Evolutionary conservation across 2,329 filamentous ascomycete genomes (phyloP).

Genomic region (Pochonia chlamydosporia): DNA sequence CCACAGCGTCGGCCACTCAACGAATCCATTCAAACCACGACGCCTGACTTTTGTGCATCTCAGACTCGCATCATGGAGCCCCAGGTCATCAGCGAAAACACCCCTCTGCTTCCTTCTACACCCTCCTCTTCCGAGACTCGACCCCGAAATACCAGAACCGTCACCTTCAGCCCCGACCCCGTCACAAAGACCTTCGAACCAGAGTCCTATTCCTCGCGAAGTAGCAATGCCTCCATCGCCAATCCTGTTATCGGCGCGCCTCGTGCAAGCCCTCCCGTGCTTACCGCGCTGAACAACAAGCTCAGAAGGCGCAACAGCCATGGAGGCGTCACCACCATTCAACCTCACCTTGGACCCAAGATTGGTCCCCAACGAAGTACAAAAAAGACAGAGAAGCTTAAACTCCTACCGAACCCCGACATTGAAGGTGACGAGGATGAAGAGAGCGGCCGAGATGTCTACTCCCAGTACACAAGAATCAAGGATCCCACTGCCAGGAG

Average conservation of each 20-base stretch:
- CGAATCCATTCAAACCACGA: background rate
- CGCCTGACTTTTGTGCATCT: background rate
- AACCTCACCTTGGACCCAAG: slow-evolving; percentile 49
- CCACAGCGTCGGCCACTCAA: background rate
- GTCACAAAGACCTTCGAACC: slow-evolving; percentile 56
- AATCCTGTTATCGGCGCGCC: slow-evolving; percentile 23
- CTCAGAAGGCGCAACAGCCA: slow-evolving; percentile 81
- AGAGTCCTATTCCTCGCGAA: slow-evolving; percentile 26
- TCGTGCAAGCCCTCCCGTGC: slow-evolving; percentile 47
- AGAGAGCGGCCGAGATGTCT: slow-evolving; percentile 90
- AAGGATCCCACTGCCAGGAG: slow-evolving; percentile 91
- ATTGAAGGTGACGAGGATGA: slow-evolving; percentile 74
- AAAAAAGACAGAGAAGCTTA: slow-evolving; percentile 93
- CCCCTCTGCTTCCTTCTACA: slow-evolving; percentile 24
- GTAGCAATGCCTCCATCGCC: slow-evolving; percentile 14
- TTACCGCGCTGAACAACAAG: slow-evolving; percentile 81
- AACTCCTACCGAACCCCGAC: slow-evolving; percentile 89
- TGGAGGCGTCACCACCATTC: slow-evolving; percentile 39
- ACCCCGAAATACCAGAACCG: slow-evolving; percentile 51
- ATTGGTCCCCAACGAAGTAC: slow-evolving; percentile 93
- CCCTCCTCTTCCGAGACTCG: slow-evolving; percentile 24
- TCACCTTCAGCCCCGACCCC: slow-evolving; percentile 72
- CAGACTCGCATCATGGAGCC: slow-evolving; percentile 16
- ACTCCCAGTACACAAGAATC: slow-evolving; percentile 95
- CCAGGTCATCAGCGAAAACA: slow-evolving; percentile 24